Evolutionary conservation across 768 basidiomycete species (phyloP).

Genomic region (Podaxis mareebaensis): DNA sequence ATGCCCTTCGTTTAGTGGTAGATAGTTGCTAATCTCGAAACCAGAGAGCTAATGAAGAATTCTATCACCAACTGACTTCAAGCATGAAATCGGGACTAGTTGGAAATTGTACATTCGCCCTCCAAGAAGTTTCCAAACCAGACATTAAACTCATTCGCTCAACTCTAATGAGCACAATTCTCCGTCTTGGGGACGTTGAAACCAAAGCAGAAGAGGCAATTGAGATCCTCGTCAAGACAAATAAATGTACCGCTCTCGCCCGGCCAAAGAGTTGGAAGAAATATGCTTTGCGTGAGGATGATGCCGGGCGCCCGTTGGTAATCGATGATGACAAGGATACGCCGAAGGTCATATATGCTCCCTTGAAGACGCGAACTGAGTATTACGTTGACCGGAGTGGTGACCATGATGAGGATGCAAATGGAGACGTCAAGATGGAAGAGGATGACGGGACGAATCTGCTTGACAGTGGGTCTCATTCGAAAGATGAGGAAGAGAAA

Average conservation of each 20-base stretch:
- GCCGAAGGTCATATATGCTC: constrained; percentile 36
- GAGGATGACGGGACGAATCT: constrained; percentile 30
- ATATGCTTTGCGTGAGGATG: constrained; percentile 46
- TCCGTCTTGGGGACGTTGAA: constrained; percentile 80
- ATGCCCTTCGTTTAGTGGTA: neutral
- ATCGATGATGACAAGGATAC: constrained; percentile 36
- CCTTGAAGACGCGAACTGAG: constrained; percentile 50
- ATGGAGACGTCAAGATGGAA: constrained; percentile 43
- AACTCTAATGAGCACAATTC: constrained; percentile 54
- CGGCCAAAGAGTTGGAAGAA: constrained; percentile 82
- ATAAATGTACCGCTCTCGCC: constrained; percentile 75
- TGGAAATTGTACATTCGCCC: constrained; percentile 65
- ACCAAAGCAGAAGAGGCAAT: constrained; percentile 69
- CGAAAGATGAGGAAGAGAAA: constrained; percentile 30
- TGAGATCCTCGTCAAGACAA: constrained; percentile 70
- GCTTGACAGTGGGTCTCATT: constrained; percentile 26
- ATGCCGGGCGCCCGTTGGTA: constrained; percentile 34
- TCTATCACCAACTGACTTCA: constrained; percentile 52
- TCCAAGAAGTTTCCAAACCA: constrained; percentile 61
- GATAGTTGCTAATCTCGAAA: neutral
- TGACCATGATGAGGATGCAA: constrained; percentile 38
- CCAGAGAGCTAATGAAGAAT: constrained; percentile 71
- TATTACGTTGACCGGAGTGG: constrained; percentile 55
- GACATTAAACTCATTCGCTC: constrained; percentile 73
- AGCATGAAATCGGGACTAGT: constrained; percentile 50